These are phyloP conservation scores for Talaromyces sp. DNA, from an alignment of 2,329 filamentous ascomycete species.

Conservation along the genomic window DNA sequence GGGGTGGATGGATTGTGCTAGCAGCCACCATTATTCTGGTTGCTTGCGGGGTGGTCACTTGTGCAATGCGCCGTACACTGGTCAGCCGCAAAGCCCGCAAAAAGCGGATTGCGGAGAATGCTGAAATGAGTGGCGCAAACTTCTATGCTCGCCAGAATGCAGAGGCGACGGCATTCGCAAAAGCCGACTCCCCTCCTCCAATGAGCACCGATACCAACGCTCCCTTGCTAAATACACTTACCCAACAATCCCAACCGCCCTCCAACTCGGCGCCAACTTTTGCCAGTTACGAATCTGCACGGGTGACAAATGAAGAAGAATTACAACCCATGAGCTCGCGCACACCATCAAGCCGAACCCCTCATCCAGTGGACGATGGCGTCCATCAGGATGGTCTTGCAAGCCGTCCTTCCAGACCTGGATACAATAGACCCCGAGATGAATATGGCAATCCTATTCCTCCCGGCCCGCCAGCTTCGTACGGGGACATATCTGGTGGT, in stretches of 20 bases:
- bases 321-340: conserved; percentile 5
- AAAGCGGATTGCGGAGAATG: conserved; percentile 85
- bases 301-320: conserved; percentile 8
- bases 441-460: conserved; percentile 37
- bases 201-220: conserved; percentile 51
- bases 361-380: neutral
- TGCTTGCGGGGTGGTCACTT: conserved; percentile 77
- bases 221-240: conserved; percentile 53
- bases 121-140: conserved; percentile 93
- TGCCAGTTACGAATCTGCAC: conserved; percentile 32
- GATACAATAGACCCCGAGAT: conserved; percentile 34
- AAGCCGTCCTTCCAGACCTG: conserved; percentile 4
- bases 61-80: conserved; percentile 88
- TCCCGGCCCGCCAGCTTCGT: conserved; percentile 21
- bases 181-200: conserved; percentile 51
- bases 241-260: neutral
- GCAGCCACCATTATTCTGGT: conserved; percentile 82
- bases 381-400: neutral
- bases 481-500: conserved; percentile 26
- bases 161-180: conserved; percentile 22
- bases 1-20: conserved; percentile 91
- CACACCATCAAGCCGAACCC: neutral
- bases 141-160: conserved; percentile 66
- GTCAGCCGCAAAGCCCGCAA: conserved; percentile 90
- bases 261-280: conserved; percentile 47